Base-by-base conservation (phyloP, 306 rosid species). In the Aeschynomene evenia region DNA sequence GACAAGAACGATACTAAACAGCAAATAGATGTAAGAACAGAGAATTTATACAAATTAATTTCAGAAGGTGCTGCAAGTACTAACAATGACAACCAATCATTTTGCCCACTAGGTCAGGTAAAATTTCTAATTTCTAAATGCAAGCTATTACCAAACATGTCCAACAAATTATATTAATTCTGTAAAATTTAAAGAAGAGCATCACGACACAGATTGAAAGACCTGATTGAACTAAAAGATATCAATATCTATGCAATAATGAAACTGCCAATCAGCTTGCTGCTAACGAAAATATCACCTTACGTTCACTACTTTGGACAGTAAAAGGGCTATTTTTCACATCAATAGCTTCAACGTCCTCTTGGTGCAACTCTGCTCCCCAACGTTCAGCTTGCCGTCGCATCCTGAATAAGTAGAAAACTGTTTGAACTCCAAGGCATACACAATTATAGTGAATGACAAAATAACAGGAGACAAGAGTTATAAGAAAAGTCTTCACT, bases 301-400 rank as follows among this genome's bases (percentile, higher is more conserved):
- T 82, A 81, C 94, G 98, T 39, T 93, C 98, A 83, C 94, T 90
- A 77, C 98, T 93, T 81, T 82, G 88, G 74, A 93, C 80, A 5
- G 89, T 85, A 73, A 93, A 93, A 64, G 98, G 98, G 24, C 85
- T 79, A 65, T 16, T 84, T 71, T 83, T 88, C 59, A 93, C 86
- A 57, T 93, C 91, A 77, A 90, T 22, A 71, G 31, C 81, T 70
- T 90, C 98, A 65, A 93, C 96, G 71, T 93, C 98, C 88, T 93
- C 98, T 70, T 93, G 98, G 40, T 80, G 79, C 81, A 93, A 79
- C 53, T 93, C 96, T 18, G 98, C 98, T 39, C 98, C 98, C 98
- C 98, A 93, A 4, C 96, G 91, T 65, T 90, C 98, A 26, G 97
- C 98, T 46, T 81, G 85, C 57, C 69, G 64, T 8, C 85, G 79